Conservation (phyloP, 768 basidiomycete species). For the Boletus pseudopeckii region DNA sequence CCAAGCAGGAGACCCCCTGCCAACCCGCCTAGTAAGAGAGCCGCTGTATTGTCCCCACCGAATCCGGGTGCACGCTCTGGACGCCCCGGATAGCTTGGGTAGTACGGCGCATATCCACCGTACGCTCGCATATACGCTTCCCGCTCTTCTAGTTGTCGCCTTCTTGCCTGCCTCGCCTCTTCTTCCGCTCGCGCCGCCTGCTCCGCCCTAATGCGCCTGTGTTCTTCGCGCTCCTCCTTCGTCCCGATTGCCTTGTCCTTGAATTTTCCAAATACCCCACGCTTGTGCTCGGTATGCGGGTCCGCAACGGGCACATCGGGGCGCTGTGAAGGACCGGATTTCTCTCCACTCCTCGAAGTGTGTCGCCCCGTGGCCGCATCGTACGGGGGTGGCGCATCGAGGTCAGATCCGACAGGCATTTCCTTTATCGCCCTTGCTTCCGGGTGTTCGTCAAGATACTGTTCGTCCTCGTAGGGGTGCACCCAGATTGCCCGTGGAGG, state of each 20-base stretch:
- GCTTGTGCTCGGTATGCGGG: slow-evolving; percentile 32
- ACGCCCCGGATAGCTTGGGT: slow-evolving; percentile 15
- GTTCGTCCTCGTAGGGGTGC: slow-evolving; percentile 68
- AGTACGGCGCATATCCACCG: slow-evolving; percentile 31
- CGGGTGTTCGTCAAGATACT: slow-evolving; percentile 56
- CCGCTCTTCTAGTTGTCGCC: slow-evolving; percentile 26
- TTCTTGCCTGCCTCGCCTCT: slow-evolving; percentile 14
- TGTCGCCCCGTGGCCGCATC: slow-evolving; percentile 26
- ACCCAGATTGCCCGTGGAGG: slow-evolving; percentile 71
- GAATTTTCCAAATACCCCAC: slow-evolving; percentile 56
- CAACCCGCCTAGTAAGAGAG: slow-evolving; percentile 39
- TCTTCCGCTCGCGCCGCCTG: slow-evolving; percentile 27
- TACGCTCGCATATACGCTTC: slow-evolving; percentile 36
- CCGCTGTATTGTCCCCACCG: slow-evolving; percentile 8
- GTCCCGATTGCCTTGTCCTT: slow-evolving; percentile 64
- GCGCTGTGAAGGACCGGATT: background rate
- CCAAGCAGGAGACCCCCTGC: slow-evolving; percentile 51
- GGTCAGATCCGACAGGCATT: background rate
- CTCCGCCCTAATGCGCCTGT: slow-evolving; percentile 32
- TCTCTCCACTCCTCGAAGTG: slow-evolving; percentile 23
- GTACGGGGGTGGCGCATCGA: slow-evolving; percentile 28
- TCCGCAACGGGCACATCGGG: background rate
- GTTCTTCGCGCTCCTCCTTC: slow-evolving; percentile 58
- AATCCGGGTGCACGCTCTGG: background rate
- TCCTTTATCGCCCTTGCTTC: slow-evolving; percentile 39